Percentiles rank a stretch among this genome's conserved stretches.
Evolutionary conservation across 192 early-diverging fungal species (phyloP).

Genomic region (Backusella circina): DNA sequence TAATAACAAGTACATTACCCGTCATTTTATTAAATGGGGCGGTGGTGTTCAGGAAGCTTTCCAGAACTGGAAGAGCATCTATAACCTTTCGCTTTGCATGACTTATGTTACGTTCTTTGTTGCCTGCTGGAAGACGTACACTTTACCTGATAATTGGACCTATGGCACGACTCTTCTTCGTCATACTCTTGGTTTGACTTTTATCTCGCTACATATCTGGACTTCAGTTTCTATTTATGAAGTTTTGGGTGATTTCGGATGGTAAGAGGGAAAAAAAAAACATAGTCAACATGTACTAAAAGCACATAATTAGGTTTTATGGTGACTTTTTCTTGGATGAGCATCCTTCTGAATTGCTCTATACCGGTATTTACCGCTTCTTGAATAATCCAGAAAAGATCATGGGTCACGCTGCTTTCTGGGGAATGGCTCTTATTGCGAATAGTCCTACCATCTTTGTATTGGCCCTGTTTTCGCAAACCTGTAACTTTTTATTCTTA

Average conservation of each 20-base stretch:
- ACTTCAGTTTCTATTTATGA: slow-evolving; percentile 90
- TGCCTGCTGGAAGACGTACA: slow-evolving; percentile 79
- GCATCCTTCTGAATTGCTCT: slow-evolving; percentile 65
- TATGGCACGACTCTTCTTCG: slow-evolving; percentile 72
- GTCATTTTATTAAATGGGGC: slow-evolving; percentile 92
- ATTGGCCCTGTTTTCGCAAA: slow-evolving; percentile 81
- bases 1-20: slow-evolving; percentile 76
- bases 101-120: slow-evolving; percentile 86
- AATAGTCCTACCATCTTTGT: slow-evolving; percentile 78
- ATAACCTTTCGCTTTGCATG: slow-evolving; percentile 89
- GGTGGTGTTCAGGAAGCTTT: slow-evolving; percentile 87
- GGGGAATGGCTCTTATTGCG: slow-evolving; percentile 87
- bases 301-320: slow-evolving; percentile 64
- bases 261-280: slow-evolving; percentile 55
- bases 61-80: slow-evolving; percentile 93
- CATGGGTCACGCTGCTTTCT: slow-evolving; percentile 92
- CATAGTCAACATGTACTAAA: slow-evolving; percentile 16
- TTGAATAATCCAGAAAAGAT: slow-evolving; percentile 93
- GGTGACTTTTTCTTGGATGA: slow-evolving; percentile 95
- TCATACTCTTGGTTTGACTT: slow-evolving; percentile 76
- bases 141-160: slow-evolving; percentile 64
- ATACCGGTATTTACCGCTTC: slow-evolving; percentile 91
- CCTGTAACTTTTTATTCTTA: slow-evolving; percentile 80
- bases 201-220: slow-evolving; percentile 90
- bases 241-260: slow-evolving; percentile 92